phyloP scores from a whole-genome alignment of 352 stramenopile genomes.

The Globisporangium acanthophoron region DNA sequence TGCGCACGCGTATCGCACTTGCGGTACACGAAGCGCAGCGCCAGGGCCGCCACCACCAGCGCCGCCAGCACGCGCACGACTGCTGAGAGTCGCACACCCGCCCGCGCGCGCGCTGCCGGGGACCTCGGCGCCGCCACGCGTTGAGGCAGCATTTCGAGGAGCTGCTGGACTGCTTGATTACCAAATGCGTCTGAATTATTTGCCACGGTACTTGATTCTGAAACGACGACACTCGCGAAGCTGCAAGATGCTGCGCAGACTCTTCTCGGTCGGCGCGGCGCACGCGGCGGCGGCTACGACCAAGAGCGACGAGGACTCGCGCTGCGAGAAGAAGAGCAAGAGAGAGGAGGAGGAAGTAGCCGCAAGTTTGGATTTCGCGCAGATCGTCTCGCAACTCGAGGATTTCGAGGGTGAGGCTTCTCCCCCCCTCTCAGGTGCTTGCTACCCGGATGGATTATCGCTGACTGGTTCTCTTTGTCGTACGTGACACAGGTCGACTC shows the following conservation, averaged over 20 bases:
- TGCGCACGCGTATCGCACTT: constrained; percentile 73
- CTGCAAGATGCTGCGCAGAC: constrained; percentile 42
- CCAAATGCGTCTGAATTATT: not conserved
- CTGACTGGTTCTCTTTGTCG: not conserved
- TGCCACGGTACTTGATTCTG: not conserved
- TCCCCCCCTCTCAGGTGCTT: too few species aligned
- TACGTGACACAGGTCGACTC: constrained; percentile 19
- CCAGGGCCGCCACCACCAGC: constrained; percentile 22
- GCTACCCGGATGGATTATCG: too few species aligned
- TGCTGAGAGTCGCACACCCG: not conserved
- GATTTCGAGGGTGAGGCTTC: constrained; percentile 29
- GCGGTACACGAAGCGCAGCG: constrained; percentile 52
- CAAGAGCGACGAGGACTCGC: not conserved
- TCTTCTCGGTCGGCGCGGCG: constrained; percentile 27
- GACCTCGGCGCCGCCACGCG: constrained; percentile 12
- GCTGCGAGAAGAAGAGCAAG: not conserved
- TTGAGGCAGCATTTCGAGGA: constrained; percentile 12
- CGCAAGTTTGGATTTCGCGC: constrained; percentile 16
- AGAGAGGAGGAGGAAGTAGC: not conserved
- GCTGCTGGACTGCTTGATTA: not conserved
- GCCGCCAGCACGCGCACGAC: constrained; percentile 15
- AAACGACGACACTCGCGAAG: not conserved
- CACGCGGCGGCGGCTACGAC: not conserved
- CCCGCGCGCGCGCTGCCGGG: constrained; percentile 5
- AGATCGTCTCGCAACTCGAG: constrained; percentile 25